Conservation (phyloP, 1,284 basidiomycete genomes). For the Pseudozyma sp. region DNA sequence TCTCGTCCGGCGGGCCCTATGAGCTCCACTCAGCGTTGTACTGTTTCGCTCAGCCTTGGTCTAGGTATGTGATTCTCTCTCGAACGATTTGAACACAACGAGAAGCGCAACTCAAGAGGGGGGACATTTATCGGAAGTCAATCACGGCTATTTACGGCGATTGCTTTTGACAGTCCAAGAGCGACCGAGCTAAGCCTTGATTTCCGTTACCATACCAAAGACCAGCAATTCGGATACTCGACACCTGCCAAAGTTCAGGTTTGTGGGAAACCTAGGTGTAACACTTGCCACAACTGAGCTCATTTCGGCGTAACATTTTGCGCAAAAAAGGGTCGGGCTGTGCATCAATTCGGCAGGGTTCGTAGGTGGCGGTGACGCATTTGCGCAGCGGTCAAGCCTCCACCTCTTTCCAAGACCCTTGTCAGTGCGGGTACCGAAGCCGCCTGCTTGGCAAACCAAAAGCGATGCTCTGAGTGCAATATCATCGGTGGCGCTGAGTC, state of each 20-base stretch:
- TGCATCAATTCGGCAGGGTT: background rate
- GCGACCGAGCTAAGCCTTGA: background rate
- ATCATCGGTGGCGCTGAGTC: background rate
- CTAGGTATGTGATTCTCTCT: too few species aligned
- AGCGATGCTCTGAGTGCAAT: background rate
- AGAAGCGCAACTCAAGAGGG: too few species aligned
- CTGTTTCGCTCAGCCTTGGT: too few species aligned
- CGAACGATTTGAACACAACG: too few species aligned
- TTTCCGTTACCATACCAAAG: background rate
- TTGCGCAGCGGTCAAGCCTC: constrained; percentile 6
- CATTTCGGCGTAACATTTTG: background rate
- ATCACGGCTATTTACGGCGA: constrained; percentile 30
- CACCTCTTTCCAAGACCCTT: background rate
- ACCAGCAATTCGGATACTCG: constrained; percentile 4
- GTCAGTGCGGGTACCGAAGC: background rate
- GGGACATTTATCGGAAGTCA: too few species aligned
- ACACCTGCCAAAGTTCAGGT: too few species aligned
- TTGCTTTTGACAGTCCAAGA: background rate
- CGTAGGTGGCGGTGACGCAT: constrained; percentile 15
- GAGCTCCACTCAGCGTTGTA: too few species aligned
- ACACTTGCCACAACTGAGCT: background rate
- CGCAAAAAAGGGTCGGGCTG: constrained; percentile 3
- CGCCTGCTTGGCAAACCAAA: too few species aligned
- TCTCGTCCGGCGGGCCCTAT: constrained; percentile 6
- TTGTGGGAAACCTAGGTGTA: background rate